These are phyloP conservation scores for Rossbeevera mucosa DNA, from an alignment of 768 basidiomycete species.

Conservation along the genomic window DNA sequence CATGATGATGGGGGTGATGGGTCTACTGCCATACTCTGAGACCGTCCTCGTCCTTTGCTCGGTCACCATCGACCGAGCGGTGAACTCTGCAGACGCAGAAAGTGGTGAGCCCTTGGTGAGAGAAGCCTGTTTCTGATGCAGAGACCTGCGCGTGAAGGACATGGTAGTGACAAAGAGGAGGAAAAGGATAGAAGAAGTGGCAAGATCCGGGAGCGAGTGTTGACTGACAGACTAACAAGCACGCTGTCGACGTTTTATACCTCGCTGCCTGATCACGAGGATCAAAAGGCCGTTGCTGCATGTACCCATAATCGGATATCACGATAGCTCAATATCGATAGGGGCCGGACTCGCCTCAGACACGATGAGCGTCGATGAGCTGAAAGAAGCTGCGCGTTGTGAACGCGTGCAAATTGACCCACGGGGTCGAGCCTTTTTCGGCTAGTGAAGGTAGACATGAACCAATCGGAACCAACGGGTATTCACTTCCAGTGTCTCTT, in stretches of 20 bases:
- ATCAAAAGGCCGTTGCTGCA: background rate
- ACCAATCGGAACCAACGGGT: background rate
- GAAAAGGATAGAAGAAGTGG: background rate
- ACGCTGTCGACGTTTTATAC: slow-evolving; percentile 14
- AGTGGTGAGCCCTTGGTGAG: slow-evolving; percentile 11
- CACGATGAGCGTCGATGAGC: slow-evolving; percentile 18
- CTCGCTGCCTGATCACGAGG: background rate
- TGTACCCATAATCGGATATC: slow-evolving; percentile 1
- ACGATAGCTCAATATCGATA: slow-evolving; percentile 3
- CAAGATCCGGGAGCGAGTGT: background rate
- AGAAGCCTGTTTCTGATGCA: slow-evolving; percentile 6
- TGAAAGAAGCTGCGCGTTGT: slow-evolving; percentile 3
- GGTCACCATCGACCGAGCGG: background rate
- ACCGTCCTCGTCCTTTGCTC: slow-evolving; percentile 15
- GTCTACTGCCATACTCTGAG: slow-evolving; percentile 17
- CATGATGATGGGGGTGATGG: slow-evolving; percentile 9
- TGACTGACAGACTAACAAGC: background rate
- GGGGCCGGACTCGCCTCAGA: background rate
- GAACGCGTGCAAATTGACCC: slow-evolving; percentile 1
- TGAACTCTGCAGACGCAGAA: slow-evolving; percentile 9
- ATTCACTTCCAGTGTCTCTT: slow-evolving; percentile 1
- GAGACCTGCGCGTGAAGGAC: slow-evolving; percentile 16
- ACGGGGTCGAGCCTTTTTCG: background rate
- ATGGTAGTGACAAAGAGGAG: slow-evolving; percentile 8
- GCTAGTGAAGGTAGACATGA: background rate